Percentiles rank a stretch among this genome's conserved stretches.
Conservation (phyloP, 2,329 filamentous ascomycete genomes). For the Penicillium sp. region DNA sequence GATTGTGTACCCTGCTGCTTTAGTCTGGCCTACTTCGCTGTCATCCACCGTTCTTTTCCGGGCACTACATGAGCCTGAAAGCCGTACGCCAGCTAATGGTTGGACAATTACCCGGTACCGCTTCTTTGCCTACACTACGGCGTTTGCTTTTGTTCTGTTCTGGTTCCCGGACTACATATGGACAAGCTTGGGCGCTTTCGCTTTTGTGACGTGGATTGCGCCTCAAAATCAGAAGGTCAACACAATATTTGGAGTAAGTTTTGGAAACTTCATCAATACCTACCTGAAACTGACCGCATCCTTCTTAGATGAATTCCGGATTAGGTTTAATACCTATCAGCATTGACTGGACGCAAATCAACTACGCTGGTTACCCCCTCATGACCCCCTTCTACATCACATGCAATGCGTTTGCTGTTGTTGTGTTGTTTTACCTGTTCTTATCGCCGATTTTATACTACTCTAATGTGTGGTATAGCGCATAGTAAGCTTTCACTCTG, state of each 20-base stretch:
- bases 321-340: conserved; percentile 41
- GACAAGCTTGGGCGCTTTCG: conserved; percentile 48
- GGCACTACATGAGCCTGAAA: conserved; percentile 19
- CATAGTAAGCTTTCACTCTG: conserved; percentile 21
- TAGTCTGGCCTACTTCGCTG: conserved; percentile 22
- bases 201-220: conserved; percentile 48
- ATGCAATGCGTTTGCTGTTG: conserved; percentile 55
- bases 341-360: conserved; percentile 46
- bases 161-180: conserved; percentile 52
- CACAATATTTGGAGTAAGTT: conserved; percentile 24
- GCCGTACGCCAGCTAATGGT: conserved; percentile 15
- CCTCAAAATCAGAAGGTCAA: conserved; percentile 40
- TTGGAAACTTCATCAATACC: too few relatives aligned
- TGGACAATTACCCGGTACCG: conserved; percentile 20
- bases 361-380: conserved; percentile 29
- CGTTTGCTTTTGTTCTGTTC: conserved; percentile 35
- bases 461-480: conserved; percentile 50
- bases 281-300: not conserved
- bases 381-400: conserved; percentile 45
- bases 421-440: conserved; percentile 54
- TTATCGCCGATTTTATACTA: conserved; percentile 54
- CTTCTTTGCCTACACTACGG: conserved; percentile 18
- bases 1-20: conserved; percentile 22
- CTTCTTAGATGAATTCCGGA: conserved; percentile 21
- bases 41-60: conserved; percentile 23